Percentiles rank a stretch among this genome's conserved stretches.
These are phyloP conservation scores for Hepatocystis sp. DNA, from an alignment of 169 alveolate species.

Conservation along the genomic window DNA sequence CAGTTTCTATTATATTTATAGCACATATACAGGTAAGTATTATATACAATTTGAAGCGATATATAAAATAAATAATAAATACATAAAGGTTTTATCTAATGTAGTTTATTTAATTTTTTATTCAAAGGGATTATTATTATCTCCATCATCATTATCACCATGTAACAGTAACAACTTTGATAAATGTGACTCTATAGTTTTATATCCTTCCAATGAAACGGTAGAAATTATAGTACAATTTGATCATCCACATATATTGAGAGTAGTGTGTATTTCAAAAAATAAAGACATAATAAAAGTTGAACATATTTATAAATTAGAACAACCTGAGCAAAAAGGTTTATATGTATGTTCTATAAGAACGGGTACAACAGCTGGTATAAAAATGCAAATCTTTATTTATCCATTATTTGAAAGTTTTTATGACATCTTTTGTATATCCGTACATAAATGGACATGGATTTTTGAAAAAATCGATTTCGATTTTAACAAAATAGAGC, in stretches of 20 bases:
- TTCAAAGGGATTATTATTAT: conserved; percentile 15
- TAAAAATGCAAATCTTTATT: conserved; percentile 12
- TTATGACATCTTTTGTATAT: conserved; percentile 8
- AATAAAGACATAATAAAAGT: conserved; percentile 6
- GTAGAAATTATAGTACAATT: conserved; percentile 10
- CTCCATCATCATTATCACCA: too few relatives aligned
- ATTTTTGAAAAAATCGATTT: conserved; percentile 12
- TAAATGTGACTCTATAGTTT: conserved; percentile 4
- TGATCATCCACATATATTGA: conserved; percentile 44
- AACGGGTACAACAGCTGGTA: conserved; percentile 21
- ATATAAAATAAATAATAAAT: conserved; percentile 17
- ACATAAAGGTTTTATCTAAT: conserved; percentile 25
- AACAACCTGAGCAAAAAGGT: neutral
- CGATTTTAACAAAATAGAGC: conserved; percentile 32
- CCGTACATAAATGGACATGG: neutral
- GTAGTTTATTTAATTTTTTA: conserved; percentile 14
- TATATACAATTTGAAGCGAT: conserved; percentile 59
- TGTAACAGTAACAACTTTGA: too few relatives aligned
- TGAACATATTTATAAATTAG: neutral
- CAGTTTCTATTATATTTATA: conserved; percentile 19
- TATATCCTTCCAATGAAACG: conserved; percentile 36
- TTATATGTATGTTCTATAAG: conserved; percentile 19
- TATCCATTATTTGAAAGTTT: conserved; percentile 60
- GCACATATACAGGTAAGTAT: conserved; percentile 16
- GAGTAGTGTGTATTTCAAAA: conserved; percentile 30